phyloP scores from a whole-genome alignment of 2,329 filamentous ascomycete species.

The Neofusicoccum umdonicola region DNA sequence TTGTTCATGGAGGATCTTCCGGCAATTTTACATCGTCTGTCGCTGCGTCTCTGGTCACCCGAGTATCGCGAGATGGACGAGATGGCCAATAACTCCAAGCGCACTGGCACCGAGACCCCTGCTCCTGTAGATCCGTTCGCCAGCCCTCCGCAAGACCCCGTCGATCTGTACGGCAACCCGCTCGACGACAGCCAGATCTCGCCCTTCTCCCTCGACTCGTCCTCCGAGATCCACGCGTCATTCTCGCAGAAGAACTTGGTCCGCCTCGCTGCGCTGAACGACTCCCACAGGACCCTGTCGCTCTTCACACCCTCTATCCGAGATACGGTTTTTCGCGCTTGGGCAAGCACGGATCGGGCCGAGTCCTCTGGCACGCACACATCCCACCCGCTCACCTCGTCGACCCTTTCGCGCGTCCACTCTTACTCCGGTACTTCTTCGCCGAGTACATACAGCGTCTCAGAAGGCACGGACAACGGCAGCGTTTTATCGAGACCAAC shows the following conservation, averaged over 20 bases:
- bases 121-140: constrained; percentile 75
- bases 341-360: constrained; percentile 74
- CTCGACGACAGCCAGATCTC: constrained; percentile 74
- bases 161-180: constrained; percentile 75
- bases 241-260: constrained; percentile 95
- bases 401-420: constrained; percentile 47
- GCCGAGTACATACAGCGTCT: constrained; percentile 21
- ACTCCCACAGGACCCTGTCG: constrained; percentile 86
- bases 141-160: constrained; percentile 75
- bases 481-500: constrained; percentile 64
- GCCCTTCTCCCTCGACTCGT: constrained; percentile 73
- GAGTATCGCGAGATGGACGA: constrained; percentile 73
- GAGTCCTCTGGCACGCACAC: constrained; percentile 49
- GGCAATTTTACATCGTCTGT: constrained; percentile 91
- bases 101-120: constrained; percentile 41
- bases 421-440: constrained; percentile 36
- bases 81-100: constrained; percentile 45
- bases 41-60: constrained; percentile 82
- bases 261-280: constrained; percentile 75
- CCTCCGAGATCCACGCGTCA: constrained; percentile 77
- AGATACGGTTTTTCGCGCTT: constrained; percentile 88
- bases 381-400: constrained; percentile 43
- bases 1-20: constrained; percentile 98
- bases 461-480: constrained; percentile 52
- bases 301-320: constrained; percentile 88